Base-by-base conservation (phyloP, 192 early-diverging fungal genomes). In the Coemansia sp. region DNA sequence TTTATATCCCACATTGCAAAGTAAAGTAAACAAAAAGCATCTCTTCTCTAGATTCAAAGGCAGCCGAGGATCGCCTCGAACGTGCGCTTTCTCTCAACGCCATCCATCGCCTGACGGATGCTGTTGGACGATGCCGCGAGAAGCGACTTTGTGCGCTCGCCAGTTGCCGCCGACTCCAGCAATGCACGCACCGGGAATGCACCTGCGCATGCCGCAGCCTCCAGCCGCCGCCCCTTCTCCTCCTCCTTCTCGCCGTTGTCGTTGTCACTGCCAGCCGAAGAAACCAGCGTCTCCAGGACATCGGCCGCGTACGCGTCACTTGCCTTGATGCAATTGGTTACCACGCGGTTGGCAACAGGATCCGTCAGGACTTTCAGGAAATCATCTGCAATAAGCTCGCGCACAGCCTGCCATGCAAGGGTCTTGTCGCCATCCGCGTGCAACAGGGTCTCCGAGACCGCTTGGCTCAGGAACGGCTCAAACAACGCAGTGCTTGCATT, bases 371-470 rank as follows among this genome's bases (percentile, higher is more conserved):
- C 79, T 20, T 75, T 73, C 43, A 34, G 32, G 17, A 40, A 62
- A 15, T 20, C 20, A 3, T 46, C 60, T 8, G 43, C 22, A 52
- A 75, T 61, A 11, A 81, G 66, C 9, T 41, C 69, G 50, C 75
- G 59, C 29, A 82, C 65, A 0, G 52, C 53, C 33, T 36, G 71
- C 75, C 75, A 76, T 40, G 71, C 74, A 4, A 4, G 20, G 19
- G 38, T 15, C 67, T 68, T 76, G 48, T 59, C 75, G 70, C 76
- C 84, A 23, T 67, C 62, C 35, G 88, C 87, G 53, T 85, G 88
- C 61, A 92, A 67, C 72, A 92, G 77, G 25, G 84, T 89, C 71
- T 92, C 90, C 43, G 79, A 69, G 13, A 95, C 81, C 7, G 91
- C 87, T 71, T 89, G 87, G 61, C 87, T 85, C 17, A 89, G 86